These are phyloP conservation scores for Lojkania enalia DNA, from an alignment of 2,329 filamentous ascomycete genomes.

Conservation along the genomic window DNA sequence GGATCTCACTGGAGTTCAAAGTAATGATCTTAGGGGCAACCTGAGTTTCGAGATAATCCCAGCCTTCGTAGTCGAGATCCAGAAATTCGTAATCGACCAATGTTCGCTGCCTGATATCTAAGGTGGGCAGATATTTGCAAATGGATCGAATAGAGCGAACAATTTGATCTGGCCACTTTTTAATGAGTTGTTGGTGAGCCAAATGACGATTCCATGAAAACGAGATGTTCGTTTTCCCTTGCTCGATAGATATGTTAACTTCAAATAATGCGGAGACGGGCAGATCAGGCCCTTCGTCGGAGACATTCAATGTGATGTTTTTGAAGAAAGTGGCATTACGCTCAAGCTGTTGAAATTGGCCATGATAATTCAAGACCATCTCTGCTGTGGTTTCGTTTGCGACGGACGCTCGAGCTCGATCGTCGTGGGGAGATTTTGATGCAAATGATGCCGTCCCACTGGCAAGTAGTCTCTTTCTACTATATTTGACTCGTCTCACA, in stretches of 20 bases:
- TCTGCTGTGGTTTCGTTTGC: conserved; percentile 14
- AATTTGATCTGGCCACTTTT: conserved; percentile 17
- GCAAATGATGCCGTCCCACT: conserved; percentile 53
- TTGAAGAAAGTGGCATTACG: background rate
- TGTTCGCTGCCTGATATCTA: conserved; percentile 15
- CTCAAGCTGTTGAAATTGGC: conserved; percentile 10
- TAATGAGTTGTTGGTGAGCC: conserved; percentile 13
- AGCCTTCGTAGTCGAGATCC: conserved; percentile 16
- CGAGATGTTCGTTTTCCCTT: background rate
- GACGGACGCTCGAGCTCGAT: background rate
- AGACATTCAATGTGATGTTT: background rate
- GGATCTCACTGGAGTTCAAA: conserved; percentile 6
- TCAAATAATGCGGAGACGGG: conserved; percentile 5
- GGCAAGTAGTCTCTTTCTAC: conserved; percentile 47
- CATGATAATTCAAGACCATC: conserved; percentile 43
- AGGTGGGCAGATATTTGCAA: conserved; percentile 2
- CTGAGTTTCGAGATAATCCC: conserved; percentile 11
- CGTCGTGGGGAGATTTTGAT: conserved; percentile 5
- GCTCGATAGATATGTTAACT: conserved; percentile 10
- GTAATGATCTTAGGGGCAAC: conserved; percentile 9
- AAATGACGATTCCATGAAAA: conserved; percentile 5
- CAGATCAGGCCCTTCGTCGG: background rate
- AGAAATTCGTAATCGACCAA: conserved; percentile 22
- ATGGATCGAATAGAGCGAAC: conserved; percentile 5
- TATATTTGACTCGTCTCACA: conserved; percentile 56